Percentiles rank a stretch among this genome's conserved stretches.
Evolutionary conservation across 2,329 filamentous ascomycete species (phyloP).

Genomic region (Didymella keratinophila): DNA sequence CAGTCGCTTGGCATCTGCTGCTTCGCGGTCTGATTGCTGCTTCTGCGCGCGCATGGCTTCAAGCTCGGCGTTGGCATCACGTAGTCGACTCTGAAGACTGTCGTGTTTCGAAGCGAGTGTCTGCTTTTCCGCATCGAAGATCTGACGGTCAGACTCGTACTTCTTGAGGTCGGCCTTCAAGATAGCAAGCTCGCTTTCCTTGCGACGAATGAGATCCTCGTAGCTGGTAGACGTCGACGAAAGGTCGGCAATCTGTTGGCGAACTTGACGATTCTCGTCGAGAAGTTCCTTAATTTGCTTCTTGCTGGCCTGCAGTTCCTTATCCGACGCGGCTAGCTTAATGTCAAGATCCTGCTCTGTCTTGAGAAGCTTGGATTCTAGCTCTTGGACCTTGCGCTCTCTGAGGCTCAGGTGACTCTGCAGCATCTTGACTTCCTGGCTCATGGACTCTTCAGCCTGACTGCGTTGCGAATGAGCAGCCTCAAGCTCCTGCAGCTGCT

Average conservation of each 20-base stretch:
- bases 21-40: conserved; percentile 84
- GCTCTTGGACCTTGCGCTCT: conserved; percentile 85
- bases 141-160: conserved; percentile 79
- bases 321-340: conserved; percentile 78
- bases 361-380: conserved; percentile 83
- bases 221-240: conserved; percentile 94
- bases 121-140: conserved; percentile 80
- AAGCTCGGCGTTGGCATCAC: conserved; percentile 86
- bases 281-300: conserved; percentile 77
- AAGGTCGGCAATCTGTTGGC: conserved; percentile 84
- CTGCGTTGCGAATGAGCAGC: conserved; percentile 75
- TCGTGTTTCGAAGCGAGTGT: conserved; percentile 78
- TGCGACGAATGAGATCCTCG: conserved; percentile 89
- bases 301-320: conserved; percentile 78
- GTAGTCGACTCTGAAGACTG: conserved; percentile 75
- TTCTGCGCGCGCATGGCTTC: conserved; percentile 87
- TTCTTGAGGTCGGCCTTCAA: conserved; percentile 85
- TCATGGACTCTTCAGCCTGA: conserved; percentile 76
- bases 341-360: conserved; percentile 88
- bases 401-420: conserved; percentile 89
- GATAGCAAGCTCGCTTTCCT: conserved; percentile 90
- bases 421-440: conserved; percentile 87
- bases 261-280: conserved; percentile 81
- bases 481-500: conserved; percentile 74
- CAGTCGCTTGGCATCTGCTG: conserved; percentile 83